A percentile compares a stretch with the other conserved stretches of the same genome.
phyloP scores from a whole-genome alignment of 768 basidiomycete species.

The Russula dissimulans region DNA sequence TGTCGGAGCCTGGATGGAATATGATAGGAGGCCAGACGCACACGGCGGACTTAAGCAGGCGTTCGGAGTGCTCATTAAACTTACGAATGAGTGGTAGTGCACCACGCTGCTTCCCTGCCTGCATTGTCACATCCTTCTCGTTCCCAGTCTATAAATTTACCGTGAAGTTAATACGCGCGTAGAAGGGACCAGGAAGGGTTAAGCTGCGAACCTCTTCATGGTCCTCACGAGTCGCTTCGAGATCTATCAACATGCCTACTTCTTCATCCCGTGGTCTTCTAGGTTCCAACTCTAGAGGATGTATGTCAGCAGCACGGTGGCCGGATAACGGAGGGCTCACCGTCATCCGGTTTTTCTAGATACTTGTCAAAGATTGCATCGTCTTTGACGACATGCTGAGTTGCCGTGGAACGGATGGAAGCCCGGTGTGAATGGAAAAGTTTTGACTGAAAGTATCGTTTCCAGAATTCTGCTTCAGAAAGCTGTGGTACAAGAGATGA shows the following conservation, averaged over 20 bases:
- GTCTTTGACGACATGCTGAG: conserved; percentile 77
- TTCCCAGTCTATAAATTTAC: conserved; percentile 61
- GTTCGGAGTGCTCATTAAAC: conserved; percentile 95
- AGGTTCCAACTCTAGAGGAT: conserved; percentile 61
- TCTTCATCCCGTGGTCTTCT: conserved; percentile 53
- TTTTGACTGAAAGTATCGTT: conserved; percentile 91
- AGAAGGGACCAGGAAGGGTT: neutral
- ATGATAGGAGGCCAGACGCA: conserved; percentile 27
- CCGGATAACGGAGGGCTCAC: conserved; percentile 33
- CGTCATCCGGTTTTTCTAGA: conserved; percentile 92
- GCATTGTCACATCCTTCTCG: conserved; percentile 89
- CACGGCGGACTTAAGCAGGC: conserved; percentile 75
- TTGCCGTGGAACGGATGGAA: conserved; percentile 77
- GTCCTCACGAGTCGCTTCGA: conserved; percentile 85
- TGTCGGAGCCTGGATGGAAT: neutral
- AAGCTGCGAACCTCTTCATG: conserved; percentile 61
- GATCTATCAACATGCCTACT: conserved; percentile 72
- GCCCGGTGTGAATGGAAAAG: conserved; percentile 93
- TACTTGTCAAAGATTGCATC: conserved; percentile 95
- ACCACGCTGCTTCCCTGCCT: conserved; percentile 79
- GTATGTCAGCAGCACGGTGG: neutral
- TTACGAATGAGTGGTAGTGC: conserved; percentile 89
- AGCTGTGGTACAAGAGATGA: conserved; percentile 40
- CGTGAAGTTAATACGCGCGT: neutral
- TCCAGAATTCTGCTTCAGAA: conserved; percentile 90